Evolutionary conservation across 805 yeast species (phyloP).

Genomic region (Zygosaccharomyces pseudorouxii): DNA sequence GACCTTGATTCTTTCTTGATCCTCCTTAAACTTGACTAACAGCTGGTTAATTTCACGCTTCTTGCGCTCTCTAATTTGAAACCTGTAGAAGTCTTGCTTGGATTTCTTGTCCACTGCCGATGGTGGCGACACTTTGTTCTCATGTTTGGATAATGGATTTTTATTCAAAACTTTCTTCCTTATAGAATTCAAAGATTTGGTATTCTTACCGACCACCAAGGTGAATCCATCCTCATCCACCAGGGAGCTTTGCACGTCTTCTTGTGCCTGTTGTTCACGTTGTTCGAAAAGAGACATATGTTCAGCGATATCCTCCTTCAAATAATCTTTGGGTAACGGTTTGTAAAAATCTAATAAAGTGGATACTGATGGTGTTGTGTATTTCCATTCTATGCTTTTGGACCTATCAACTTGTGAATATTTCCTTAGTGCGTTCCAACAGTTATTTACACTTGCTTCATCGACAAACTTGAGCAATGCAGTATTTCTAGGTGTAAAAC

Average conservation of each 20-base stretch:
- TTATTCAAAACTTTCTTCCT: conserved; percentile 33
- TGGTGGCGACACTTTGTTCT: conserved; percentile 20
- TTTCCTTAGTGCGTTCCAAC: conserved; percentile 52
- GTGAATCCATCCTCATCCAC: conserved; percentile 96
- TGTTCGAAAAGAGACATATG: conserved; percentile 64
- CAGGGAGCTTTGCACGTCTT: conserved; percentile 49
- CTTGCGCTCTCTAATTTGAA: conserved; percentile 91
- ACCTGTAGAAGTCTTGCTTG: conserved; percentile 88
- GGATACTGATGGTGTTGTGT: conserved; percentile 34
- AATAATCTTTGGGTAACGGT: conserved; percentile 44
- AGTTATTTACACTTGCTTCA: conserved; percentile 50
- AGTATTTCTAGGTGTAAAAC: conserved; percentile 65
- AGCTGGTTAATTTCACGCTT: conserved; percentile 88
- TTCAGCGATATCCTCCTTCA: conserved; percentile 54
- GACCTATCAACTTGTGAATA: conserved; percentile 47
- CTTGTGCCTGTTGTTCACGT: conserved; percentile 60
- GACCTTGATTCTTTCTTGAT: conserved; percentile 75
- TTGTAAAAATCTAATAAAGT: conserved; percentile 43
- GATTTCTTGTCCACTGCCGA: conserved; percentile 57
- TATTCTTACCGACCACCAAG: conserved; percentile 78
- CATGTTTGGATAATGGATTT: conserved; percentile 34
- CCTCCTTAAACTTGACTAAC: conserved; percentile 77
- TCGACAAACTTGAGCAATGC: conserved; percentile 74
- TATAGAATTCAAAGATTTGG: conserved; percentile 58
- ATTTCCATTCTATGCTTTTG: conserved; percentile 35